A percentile compares a stretch with the other conserved stretches of the same genome.
phyloP scores from a whole-genome alignment of 495 filamentous ascomycete species.

The Aspergillus nidulans region DNA sequence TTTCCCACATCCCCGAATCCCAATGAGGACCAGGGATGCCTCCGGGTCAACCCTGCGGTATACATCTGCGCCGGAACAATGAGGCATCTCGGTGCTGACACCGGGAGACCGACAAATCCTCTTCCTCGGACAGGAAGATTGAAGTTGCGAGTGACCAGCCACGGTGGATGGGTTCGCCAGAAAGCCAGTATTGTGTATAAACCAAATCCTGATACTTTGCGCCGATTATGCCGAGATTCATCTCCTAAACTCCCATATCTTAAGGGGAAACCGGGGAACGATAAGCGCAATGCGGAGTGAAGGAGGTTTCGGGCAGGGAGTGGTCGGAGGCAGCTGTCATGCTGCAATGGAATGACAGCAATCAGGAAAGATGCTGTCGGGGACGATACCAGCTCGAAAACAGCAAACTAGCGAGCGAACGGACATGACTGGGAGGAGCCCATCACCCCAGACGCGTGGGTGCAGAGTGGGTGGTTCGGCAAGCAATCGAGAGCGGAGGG shows the following conservation, averaged over 20 bases:
- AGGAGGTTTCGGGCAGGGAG: neutral
- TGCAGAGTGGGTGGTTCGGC: neutral
- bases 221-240: neutral
- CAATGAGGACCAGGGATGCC: constrained; percentile 73
- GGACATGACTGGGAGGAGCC: neutral
- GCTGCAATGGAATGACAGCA: neutral
- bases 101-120: neutral
- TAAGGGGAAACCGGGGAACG: neutral
- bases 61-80: constrained; percentile 48
- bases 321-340: constrained; percentile 2
- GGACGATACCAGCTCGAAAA: neutral
- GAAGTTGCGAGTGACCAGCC: neutral
- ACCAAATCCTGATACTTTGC: neutral
- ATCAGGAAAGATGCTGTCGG: neutral
- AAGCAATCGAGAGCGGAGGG: neutral
- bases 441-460: constrained; percentile 5
- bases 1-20: constrained; percentile 74
- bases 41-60: constrained; percentile 51
- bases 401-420: neutral
- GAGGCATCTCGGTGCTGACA: constrained; percentile 19
- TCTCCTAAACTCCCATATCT: neutral
- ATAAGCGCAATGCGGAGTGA: neutral
- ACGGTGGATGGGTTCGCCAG: neutral
- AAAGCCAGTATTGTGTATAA: neutral
- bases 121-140: constrained; percentile 2